Percentiles rank a stretch among this genome's conserved stretches.
Conservation (phyloP, 2,329 filamentous ascomycete genomes). For the Tolypocladium pustulatum region DNA sequence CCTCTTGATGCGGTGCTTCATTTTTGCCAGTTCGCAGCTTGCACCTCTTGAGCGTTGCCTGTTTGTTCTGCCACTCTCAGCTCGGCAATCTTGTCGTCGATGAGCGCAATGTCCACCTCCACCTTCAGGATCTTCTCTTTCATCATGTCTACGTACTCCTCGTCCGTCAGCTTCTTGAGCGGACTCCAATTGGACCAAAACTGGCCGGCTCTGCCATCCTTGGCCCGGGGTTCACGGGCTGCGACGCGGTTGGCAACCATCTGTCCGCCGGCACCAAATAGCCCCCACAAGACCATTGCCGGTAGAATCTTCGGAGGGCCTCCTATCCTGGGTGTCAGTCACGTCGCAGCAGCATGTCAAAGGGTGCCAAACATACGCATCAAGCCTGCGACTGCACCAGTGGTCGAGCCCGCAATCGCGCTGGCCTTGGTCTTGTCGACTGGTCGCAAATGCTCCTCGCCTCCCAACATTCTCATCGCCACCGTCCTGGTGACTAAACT, state of each 20-base stretch:
- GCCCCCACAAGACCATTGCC: conserved; percentile 36
- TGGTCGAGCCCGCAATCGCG: conserved; percentile 58
- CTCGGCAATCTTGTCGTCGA: conserved; percentile 61
- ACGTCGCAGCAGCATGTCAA: neutral
- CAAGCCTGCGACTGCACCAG: conserved; percentile 49
- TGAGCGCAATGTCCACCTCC: conserved; percentile 66
- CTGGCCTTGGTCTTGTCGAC: conserved; percentile 57
- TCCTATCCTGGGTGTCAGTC: conserved; percentile 24
- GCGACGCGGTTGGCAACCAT: conserved; percentile 21
- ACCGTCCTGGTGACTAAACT: conserved; percentile 35
- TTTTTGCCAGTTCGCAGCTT: neutral
- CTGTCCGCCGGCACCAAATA: conserved; percentile 29
- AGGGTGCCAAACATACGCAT: conserved; percentile 32
- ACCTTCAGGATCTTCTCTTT: conserved; percentile 59
- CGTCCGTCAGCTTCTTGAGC: conserved; percentile 57
- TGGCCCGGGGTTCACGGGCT: conserved; percentile 11
- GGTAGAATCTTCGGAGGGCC: conserved; percentile 43
- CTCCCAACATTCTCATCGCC: conserved; percentile 36
- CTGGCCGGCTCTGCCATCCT: conserved; percentile 30
- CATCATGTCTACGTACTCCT: conserved; percentile 62
- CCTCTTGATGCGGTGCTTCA: neutral
- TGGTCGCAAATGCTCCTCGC: conserved; percentile 40
- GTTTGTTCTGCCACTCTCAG: conserved; percentile 9
- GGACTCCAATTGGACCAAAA: conserved; percentile 60
- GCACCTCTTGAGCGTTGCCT: neutral